phyloP scores from a whole-genome alignment of 139 green algal species.

The Nannochloris sp. region DNA sequence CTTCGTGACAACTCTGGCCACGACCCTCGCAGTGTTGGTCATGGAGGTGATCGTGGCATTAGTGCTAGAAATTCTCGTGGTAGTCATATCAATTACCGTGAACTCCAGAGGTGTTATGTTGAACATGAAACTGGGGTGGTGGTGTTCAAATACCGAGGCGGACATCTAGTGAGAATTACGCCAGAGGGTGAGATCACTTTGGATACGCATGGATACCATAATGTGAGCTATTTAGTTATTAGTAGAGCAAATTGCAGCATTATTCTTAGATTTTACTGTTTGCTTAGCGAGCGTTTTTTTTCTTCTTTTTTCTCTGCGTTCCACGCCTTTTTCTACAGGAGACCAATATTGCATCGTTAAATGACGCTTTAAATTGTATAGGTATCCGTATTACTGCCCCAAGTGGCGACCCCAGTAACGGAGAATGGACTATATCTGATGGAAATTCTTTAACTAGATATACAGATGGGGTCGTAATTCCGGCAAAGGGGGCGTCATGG shows the following conservation, averaged over 20 bases:
- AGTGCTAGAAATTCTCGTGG: too few species aligned
- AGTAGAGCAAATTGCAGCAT: background rate
- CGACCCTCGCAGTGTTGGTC: too few species aligned
- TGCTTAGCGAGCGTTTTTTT: background rate
- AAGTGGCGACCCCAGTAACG: background rate
- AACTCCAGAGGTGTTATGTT: background rate
- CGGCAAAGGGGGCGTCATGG: background rate
- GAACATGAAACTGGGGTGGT: background rate
- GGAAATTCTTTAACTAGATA: background rate
- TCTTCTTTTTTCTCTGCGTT: too few species aligned
- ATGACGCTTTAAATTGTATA: background rate
- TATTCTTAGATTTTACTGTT: background rate
- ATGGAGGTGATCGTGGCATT: too few species aligned
- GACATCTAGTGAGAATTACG: background rate
- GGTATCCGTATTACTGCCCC: background rate
- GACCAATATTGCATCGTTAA: background rate
- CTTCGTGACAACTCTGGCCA: too few species aligned
- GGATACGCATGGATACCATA: background rate
- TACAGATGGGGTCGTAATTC: slow-evolving; percentile 1
- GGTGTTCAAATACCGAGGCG: background rate
- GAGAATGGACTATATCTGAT: slow-evolving; percentile 3
- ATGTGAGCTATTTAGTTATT: background rate
- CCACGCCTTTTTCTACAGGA: background rate
- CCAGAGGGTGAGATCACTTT: slow-evolving; percentile 1
- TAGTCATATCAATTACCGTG: too few species aligned